phyloP scores from a whole-genome alignment of 1,284 basidiomycete species.

The Moniliophthora roreri region DNA sequence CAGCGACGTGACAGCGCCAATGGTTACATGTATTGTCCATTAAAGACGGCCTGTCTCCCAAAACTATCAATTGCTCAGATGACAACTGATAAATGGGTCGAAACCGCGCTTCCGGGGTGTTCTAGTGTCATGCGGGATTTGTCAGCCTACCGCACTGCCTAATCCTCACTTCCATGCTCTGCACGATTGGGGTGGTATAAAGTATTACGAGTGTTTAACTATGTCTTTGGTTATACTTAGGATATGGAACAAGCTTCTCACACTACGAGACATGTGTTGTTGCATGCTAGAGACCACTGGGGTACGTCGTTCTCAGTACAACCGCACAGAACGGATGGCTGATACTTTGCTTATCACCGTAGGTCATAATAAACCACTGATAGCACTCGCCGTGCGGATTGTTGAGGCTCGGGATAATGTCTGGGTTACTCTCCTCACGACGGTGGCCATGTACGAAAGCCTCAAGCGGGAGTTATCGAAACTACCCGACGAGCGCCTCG shows the following conservation, averaged over 20 bases:
- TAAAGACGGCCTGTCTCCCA: too few species aligned
- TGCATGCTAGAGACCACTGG: slow-evolving; percentile 1
- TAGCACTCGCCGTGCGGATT: neutral
- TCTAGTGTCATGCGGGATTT: too few species aligned
- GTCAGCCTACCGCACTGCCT: too few species aligned
- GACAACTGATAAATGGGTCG: too few species aligned
- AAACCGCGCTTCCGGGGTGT: too few species aligned
- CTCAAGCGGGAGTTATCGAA: neutral
- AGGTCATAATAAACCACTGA: slow-evolving; percentile 3
- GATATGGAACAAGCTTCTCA: neutral
- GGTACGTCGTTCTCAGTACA: neutral
- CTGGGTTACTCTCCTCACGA: neutral
- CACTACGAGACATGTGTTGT: neutral
- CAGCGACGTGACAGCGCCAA: too few species aligned
- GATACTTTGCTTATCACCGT: neutral
- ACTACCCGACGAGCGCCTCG: neutral
- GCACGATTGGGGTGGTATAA: too few species aligned
- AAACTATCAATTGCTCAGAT: too few species aligned
- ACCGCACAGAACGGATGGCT: neutral
- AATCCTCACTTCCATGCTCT: too few species aligned
- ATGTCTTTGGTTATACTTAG: too few species aligned
- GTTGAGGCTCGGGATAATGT: neutral
- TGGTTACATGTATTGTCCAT: too few species aligned
- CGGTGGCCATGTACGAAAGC: neutral
- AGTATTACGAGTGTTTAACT: too few species aligned